Evolutionary conservation across 139 green algal genomes (phyloP).

Genomic region (Spirogloea muscicola): DNA sequence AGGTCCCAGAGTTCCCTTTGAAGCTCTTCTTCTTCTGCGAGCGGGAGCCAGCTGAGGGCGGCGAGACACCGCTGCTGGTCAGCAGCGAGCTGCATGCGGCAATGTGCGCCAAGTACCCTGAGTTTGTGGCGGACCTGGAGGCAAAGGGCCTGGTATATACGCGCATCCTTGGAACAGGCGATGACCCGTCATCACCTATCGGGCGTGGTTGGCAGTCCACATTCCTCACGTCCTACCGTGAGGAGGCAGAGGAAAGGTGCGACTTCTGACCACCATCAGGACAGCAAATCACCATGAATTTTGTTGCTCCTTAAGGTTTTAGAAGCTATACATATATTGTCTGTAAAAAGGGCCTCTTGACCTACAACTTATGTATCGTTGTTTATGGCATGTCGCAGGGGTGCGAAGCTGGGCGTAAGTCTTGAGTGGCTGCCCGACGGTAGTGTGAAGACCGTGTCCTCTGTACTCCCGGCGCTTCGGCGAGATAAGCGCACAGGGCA

Average conservation of each 20-base stretch:
- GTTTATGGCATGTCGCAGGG: too few relatives aligned
- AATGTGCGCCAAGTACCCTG: conserved; percentile 1
- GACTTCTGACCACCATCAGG: too few relatives aligned
- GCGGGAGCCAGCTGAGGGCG: neutral
- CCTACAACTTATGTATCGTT: too few relatives aligned
- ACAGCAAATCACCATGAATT: too few relatives aligned
- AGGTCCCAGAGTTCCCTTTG: conserved; percentile 32
- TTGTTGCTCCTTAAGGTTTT: too few relatives aligned
- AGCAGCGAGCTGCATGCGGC: neutral
- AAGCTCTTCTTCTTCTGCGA: conserved; percentile 46
- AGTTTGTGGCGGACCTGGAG: conserved; percentile 32
- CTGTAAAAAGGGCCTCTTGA: too few relatives aligned
- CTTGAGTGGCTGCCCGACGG: conserved; percentile 34
- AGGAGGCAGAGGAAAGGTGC: conserved; percentile 19
- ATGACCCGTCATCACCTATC: conserved; percentile 26
- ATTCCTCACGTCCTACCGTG: neutral
- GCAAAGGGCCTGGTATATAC: conserved; percentile 29
- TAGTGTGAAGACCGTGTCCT: conserved; percentile 27
- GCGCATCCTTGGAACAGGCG: conserved; percentile 9
- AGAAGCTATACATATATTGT: too few relatives aligned
- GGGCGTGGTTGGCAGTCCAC: conserved; percentile 44
- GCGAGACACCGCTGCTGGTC: conserved; percentile 31
- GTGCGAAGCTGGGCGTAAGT: conserved; percentile 7
- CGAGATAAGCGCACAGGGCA: conserved; percentile 4
- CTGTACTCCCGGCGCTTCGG: conserved; percentile 4